A percentile compares a stretch with the other conserved stretches of the same genome.
phyloP scores from a whole-genome alignment of 345 rosid species.

The Camelina hispida region DNA sequence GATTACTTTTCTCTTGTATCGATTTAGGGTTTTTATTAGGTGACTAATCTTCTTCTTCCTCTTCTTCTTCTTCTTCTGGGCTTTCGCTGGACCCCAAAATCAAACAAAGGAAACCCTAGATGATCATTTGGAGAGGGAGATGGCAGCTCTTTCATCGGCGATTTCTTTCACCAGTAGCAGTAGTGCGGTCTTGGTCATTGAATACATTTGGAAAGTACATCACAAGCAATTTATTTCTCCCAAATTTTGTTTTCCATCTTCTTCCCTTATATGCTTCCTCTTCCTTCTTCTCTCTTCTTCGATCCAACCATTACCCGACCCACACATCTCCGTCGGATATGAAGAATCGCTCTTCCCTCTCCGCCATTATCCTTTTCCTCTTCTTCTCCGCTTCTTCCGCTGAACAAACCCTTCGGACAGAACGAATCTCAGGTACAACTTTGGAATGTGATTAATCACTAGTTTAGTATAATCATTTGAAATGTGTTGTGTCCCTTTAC shows the following conservation, averaged over 20 bases:
- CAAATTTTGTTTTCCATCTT: constrained; percentile 47
- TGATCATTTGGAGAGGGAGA: too few species aligned
- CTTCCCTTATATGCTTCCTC: constrained; percentile 49
- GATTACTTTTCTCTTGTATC: too few species aligned
- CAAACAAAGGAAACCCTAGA: too few species aligned
- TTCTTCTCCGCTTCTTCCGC: constrained; percentile 42
- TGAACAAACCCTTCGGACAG: constrained; percentile 57
- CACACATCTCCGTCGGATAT: constrained; percentile 47
- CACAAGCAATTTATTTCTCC: constrained; percentile 50
- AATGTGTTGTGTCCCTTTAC: background rate
- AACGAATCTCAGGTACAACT: constrained; percentile 75
- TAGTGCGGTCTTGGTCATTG: too few species aligned
- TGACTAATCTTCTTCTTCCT: too few species aligned
- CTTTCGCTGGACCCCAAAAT: too few species aligned
- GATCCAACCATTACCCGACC: constrained; percentile 23
- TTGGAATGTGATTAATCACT: background rate
- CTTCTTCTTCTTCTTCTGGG: too few species aligned
- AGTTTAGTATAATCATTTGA: background rate
- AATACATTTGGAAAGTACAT: constrained; percentile 27
- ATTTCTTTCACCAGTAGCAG: too few species aligned
- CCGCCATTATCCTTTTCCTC: constrained; percentile 43
- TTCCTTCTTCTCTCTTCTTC: constrained; percentile 25
- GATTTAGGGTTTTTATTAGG: too few species aligned
- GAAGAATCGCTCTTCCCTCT: constrained; percentile 48
- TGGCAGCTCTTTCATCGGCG: too few species aligned